Conservation (phyloP, 2,329 filamentous ascomycete genomes). For the Fusarium dlaminii region DNA sequence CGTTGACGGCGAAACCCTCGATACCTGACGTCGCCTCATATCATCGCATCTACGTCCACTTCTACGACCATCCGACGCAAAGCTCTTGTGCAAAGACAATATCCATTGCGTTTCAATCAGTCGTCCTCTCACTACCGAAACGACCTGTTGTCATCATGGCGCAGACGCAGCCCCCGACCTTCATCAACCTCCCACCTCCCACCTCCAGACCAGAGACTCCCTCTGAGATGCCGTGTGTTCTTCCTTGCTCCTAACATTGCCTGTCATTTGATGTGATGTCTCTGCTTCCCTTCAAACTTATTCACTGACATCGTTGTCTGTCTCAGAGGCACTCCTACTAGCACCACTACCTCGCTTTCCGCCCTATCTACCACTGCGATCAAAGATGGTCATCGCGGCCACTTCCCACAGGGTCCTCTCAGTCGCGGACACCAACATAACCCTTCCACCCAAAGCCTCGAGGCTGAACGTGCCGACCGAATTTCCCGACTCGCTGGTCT, state of each 20-base stretch:
- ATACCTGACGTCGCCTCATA: slow-evolving; percentile 15
- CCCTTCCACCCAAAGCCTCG: slow-evolving; percentile 75
- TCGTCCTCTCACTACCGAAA: not conserved
- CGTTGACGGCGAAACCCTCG: slow-evolving; percentile 5
- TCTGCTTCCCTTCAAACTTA: not conserved
- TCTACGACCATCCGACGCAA: not conserved
- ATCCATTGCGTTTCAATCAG: not conserved
- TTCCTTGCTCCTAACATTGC: slow-evolving; percentile 14
- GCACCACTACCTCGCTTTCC: slow-evolving; percentile 89
- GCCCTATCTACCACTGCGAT: slow-evolving; percentile 93
- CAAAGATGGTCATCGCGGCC: slow-evolving; percentile 93
- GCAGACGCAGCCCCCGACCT: slow-evolving; percentile 64
- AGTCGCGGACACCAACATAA: slow-evolving; percentile 68
- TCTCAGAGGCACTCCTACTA: slow-evolving; percentile 87
- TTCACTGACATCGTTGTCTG: slow-evolving; percentile 19
- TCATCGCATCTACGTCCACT: not conserved
- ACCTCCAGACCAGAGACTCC: slow-evolving; percentile 86
- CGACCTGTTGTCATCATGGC: slow-evolving; percentile 45
- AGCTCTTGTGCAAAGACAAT: not conserved
- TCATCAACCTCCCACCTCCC: slow-evolving; percentile 86
- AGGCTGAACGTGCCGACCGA: slow-evolving; percentile 92
- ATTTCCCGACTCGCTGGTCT: slow-evolving; percentile 95
- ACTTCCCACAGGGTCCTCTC: slow-evolving; percentile 67
- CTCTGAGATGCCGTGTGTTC: slow-evolving; percentile 85
- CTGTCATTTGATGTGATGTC: not conserved